Percentiles rank a stretch among this genome's conserved stretches.
phyloP scores from a whole-genome alignment of 2,329 filamentous ascomycete genomes.

The Nannizzia gypsea region DNA sequence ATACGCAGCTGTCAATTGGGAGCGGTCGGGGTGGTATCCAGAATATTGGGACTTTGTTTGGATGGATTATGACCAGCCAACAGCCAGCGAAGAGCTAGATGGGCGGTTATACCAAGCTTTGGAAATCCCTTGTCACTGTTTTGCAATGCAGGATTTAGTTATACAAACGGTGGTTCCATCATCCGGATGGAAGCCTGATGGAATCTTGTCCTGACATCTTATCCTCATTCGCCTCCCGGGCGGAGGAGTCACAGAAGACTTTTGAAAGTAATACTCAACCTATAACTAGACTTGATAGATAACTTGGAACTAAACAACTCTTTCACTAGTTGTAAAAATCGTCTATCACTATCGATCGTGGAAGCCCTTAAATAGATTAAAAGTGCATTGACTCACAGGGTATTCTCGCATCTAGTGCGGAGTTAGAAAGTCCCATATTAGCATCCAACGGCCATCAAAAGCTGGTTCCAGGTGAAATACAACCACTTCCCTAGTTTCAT shows the following conservation, averaged over 20 bases:
- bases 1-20: conserved; percentile 16
- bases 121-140: not conserved
- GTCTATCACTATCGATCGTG: not conserved
- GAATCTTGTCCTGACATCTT: not conserved
- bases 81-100: not conserved
- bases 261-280: not conserved
- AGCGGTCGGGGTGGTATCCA: conserved; percentile 15
- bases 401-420: no score
- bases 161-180: not conserved
- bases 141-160: not conserved
- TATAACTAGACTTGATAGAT: not conserved
- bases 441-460: no score
- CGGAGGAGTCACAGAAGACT: not conserved
- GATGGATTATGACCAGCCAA: not conserved
- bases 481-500: no score
- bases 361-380: not conserved
- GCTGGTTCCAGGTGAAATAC: no score
- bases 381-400: not conserved
- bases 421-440: no score
- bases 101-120: not conserved
- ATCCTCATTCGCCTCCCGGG: not conserved
- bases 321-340: not conserved
- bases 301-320: not conserved
- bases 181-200: not conserved
- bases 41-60: conserved; percentile 14